Evolutionary conservation across 192 early-diverging fungal genomes (phyloP).

Genomic region (Obelidium mucronatum): DNA sequence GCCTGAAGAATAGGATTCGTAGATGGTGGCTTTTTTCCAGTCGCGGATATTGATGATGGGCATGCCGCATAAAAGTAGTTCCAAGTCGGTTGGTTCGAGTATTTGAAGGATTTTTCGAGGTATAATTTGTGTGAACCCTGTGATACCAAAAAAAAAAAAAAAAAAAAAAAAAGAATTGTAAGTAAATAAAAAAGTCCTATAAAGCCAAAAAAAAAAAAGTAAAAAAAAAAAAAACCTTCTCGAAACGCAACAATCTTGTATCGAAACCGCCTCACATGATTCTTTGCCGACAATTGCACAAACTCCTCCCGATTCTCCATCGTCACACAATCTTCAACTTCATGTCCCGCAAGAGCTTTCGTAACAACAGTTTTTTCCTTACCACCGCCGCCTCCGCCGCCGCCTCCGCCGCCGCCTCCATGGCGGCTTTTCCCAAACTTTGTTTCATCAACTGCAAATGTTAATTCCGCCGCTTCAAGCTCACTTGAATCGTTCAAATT

Average conservation of each 20-base stretch:
- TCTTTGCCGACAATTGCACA: constrained; percentile 5
- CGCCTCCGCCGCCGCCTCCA: not conserved
- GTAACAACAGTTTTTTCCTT: constrained; percentile 4
- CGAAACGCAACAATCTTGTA: constrained; percentile 31
- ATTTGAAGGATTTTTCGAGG: constrained; percentile 14
- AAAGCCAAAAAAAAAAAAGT: not conserved
- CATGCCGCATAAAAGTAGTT: constrained; percentile 20
- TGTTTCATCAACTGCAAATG: not conserved
- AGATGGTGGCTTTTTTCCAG: constrained; percentile 4
- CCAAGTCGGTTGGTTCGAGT: constrained; percentile 8
- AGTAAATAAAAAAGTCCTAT: not conserved
- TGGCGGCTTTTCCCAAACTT: not conserved
- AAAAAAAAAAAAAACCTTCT: constrained; percentile 13
- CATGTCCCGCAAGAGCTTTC: constrained; percentile 6
- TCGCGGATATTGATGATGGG: constrained; percentile 15
- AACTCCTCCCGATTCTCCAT: constrained; percentile 19
- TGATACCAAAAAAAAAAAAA: not conserved
- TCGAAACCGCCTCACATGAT: not conserved
- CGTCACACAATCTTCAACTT: not conserved
- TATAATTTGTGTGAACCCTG: constrained; percentile 6
- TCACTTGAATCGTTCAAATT: not conserved
- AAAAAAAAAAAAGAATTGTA: not conserved
- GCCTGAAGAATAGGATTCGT: not conserved
- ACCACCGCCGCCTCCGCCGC: not conserved
- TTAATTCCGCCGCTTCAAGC: not conserved